Conservation (phyloP, 2,329 filamentous ascomycete genomes). For the Neoscytalidium dimidiatum region DNA sequence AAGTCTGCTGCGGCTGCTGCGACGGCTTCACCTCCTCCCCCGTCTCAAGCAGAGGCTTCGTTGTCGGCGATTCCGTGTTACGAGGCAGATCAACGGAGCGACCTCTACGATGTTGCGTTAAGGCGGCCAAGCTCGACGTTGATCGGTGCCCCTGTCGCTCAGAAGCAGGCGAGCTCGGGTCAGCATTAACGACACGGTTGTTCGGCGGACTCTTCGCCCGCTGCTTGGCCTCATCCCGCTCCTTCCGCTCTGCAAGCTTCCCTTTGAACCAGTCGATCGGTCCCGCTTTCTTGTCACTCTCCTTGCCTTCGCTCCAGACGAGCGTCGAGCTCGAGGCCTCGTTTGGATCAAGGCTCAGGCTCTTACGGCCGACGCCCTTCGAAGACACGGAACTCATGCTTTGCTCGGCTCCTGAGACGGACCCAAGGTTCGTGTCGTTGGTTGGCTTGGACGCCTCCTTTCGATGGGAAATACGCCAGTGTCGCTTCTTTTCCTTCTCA, state of each 20-base stretch:
- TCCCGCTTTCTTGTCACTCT: slow-evolving; percentile 56
- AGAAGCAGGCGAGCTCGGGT: slow-evolving; percentile 4
- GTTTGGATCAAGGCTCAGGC: slow-evolving; percentile 4
- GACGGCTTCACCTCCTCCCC: slow-evolving; percentile 4
- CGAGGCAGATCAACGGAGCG: slow-evolving; percentile 13
- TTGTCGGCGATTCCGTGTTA: not conserved
- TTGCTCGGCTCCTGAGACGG: slow-evolving; percentile 38
- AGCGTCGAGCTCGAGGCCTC: slow-evolving; percentile 27
- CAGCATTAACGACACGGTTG: slow-evolving; percentile 6
- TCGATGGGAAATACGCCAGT: slow-evolving; percentile 66
- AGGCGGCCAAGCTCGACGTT: slow-evolving; percentile 7
- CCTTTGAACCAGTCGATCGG: slow-evolving; percentile 66
- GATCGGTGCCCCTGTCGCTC: slow-evolving; percentile 15
- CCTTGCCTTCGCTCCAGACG: slow-evolving; percentile 33
- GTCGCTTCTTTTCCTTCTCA: slow-evolving; percentile 60
- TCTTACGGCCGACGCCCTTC: slow-evolving; percentile 14
- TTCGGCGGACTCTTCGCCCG: slow-evolving; percentile 53
- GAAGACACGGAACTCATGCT: slow-evolving; percentile 41
- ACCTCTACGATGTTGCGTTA: slow-evolving; percentile 15
- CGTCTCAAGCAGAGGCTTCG: not conserved
- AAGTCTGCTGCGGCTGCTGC: too few relatives aligned
- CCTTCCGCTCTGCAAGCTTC: slow-evolving; percentile 62
- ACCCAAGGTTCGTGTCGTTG: slow-evolving; percentile 39
- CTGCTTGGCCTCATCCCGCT: slow-evolving; percentile 55
- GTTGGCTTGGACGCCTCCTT: slow-evolving; percentile 33